Conservation (phyloP, 129 eudicot species). For the Flaveria bidentis region DNA sequence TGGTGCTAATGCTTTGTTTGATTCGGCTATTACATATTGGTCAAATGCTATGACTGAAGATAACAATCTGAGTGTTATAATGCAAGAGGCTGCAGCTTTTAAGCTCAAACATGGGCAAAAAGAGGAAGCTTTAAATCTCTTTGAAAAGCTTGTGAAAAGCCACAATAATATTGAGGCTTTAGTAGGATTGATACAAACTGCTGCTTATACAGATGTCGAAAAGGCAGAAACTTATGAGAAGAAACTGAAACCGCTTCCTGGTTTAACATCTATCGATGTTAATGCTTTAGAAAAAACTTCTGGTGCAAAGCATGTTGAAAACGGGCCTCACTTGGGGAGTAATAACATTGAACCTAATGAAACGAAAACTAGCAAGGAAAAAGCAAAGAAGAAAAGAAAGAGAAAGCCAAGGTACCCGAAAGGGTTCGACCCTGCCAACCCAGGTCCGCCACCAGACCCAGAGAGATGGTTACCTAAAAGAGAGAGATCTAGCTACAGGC, state of each 20-base stretch:
- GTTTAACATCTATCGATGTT: constrained; percentile 68
- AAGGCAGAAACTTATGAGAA: constrained; percentile 90
- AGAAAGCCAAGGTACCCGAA: constrained; percentile 95
- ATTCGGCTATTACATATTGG: constrained; percentile 73
- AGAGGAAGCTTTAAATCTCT: constrained; percentile 72
- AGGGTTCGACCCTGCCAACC: constrained; percentile 87
- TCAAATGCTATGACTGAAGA: constrained; percentile 92
- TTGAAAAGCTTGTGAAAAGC: constrained; percentile 79
- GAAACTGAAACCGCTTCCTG: constrained; percentile 75
- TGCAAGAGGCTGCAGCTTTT: constrained; percentile 87
- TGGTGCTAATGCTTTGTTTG: constrained; percentile 66
- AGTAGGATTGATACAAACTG: constrained; percentile 76
- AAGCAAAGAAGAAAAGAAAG: constrained; percentile 83
- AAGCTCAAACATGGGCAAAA: constrained; percentile 82
- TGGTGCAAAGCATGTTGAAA: constrained; percentile 71
- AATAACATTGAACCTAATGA: constrained; percentile 44
- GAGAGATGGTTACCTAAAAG: constrained; percentile 92
- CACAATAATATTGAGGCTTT: constrained; percentile 65
- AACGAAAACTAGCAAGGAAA: constrained; percentile 62
- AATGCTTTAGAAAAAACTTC: constrained; percentile 82
- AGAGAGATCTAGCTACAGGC: constrained; percentile 91
- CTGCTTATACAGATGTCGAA: constrained; percentile 71
- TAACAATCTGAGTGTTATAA: constrained; percentile 57
- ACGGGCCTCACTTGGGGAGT: constrained; percentile 42
- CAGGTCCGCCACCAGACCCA: constrained; percentile 96